These are phyloP conservation scores for Ophiostoma fasciatum DNA, from an alignment of 2,329 filamentous ascomycete species.

Conservation along the genomic window DNA sequence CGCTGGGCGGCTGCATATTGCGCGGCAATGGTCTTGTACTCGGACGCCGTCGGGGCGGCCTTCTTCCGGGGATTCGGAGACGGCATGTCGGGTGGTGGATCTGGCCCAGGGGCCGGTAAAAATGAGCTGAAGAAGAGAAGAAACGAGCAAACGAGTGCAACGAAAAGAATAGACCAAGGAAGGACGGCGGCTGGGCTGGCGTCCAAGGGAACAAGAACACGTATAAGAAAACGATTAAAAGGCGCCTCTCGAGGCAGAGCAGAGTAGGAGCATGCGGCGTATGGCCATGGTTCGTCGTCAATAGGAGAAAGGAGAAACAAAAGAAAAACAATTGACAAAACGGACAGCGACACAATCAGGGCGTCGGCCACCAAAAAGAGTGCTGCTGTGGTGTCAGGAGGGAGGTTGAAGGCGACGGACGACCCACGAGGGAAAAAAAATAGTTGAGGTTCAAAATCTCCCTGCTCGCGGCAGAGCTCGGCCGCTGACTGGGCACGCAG, in stretches of 20 bases:
- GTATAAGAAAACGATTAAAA: not conserved
- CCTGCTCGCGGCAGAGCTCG: too few relatives aligned
- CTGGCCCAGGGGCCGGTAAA: not conserved
- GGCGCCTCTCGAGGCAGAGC: slow-evolving; percentile 2
- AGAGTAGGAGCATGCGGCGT: slow-evolving; percentile 1
- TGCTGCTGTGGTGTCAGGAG: too few relatives aligned
- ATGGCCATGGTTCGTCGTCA: slow-evolving; percentile 3
- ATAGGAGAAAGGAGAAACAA: not conserved
- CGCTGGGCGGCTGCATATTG: slow-evolving; percentile 40
- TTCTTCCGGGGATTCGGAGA: slow-evolving; percentile 14
- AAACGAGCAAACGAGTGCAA: not conserved
- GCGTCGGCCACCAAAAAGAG: slow-evolving; percentile 5
- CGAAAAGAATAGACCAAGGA: not conserved
- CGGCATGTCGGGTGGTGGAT: slow-evolving; percentile 5
- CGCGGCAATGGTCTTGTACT: slow-evolving; percentile 37
- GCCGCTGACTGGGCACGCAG: too few relatives aligned
- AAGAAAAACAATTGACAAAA: not conserved
- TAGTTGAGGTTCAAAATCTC: too few relatives aligned
- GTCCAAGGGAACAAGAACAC: too few relatives aligned
- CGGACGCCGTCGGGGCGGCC: slow-evolving; percentile 14
- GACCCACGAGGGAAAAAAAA: too few relatives aligned
- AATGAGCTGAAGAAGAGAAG: not conserved
- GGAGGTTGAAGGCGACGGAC: too few relatives aligned
- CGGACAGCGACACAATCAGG: slow-evolving; percentile 5
- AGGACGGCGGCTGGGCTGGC: too few relatives aligned